Conservation (phyloP, 306 rosid species). For the Medicago arabica region DNA sequence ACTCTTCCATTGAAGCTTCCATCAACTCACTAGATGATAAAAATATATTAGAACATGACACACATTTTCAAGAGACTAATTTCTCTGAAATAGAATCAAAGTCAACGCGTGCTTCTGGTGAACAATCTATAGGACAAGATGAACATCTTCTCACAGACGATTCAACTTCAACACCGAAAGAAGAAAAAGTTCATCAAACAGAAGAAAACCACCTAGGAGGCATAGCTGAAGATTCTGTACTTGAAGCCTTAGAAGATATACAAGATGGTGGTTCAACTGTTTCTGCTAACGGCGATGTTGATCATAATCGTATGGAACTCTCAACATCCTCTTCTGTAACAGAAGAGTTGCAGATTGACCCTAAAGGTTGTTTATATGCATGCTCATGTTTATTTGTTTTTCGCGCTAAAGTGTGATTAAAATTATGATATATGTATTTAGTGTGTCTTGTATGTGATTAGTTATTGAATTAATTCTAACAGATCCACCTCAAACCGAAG, state of each 20-base stretch:
- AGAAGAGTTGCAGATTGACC: slow-evolving; percentile 35
- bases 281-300: slow-evolving; percentile 38
- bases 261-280: slow-evolving; percentile 38
- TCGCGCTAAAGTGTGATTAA: not conserved
- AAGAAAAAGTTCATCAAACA: slow-evolving; percentile 9
- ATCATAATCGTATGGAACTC: slow-evolving; percentile 16
- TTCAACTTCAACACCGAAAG: slow-evolving; percentile 41
- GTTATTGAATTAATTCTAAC: not conserved
- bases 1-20: slow-evolving; percentile 39
- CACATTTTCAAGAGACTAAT: slow-evolving; percentile 36
- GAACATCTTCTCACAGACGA: slow-evolving; percentile 42
- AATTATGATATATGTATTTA: not conserved
- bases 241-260: slow-evolving; percentile 22
- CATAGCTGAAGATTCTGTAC: slow-evolving; percentile 30
- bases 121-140: slow-evolving; percentile 44
- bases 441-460: not conserved
- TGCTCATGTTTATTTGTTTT: not conserved
- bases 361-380: slow-evolving; percentile 20
- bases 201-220: slow-evolving; percentile 40
- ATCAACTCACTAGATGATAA: slow-evolving; percentile 36
- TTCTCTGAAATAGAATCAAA: slow-evolving; percentile 27
- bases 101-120: slow-evolving; percentile 43
- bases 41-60: slow-evolving; percentile 43
- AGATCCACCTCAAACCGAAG: slow-evolving; percentile 41
- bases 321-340: slow-evolving; percentile 38